Evolutionary conservation across 768 basidiomycete genomes (phyloP), one percentile per base, ranked within the genome.

Genomic region (Agrocybe pediades): DNA sequence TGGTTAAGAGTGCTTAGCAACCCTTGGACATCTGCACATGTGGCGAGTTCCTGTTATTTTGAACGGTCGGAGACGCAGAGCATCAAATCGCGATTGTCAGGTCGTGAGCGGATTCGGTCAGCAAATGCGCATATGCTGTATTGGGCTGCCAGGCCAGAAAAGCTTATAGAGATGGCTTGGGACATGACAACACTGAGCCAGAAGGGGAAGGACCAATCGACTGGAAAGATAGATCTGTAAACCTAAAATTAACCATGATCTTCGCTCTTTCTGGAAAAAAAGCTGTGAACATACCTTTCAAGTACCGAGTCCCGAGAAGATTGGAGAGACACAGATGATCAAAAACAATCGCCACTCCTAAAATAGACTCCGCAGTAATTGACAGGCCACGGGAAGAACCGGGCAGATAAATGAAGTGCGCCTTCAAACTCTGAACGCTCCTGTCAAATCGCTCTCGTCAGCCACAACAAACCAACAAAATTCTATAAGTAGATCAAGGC

Each of bases 161-260:
- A 46, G 21, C 46, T 46, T 45, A 44, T 24, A 48, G 51, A 54
- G 49, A 47, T 52, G 30, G 54, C 27, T 53, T 52, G 19, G 51
- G 53, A 49, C 52, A 49, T 61, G 54, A 53, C 54, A 58, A 61
- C 60, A 52, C 39, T 49, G 19, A 41, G 39, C 29, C 39, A n/a
- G 23, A 41, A 21, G 50, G 45, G 25, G 23, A 33, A 39, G 48
- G 46, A 54, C 59, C 59, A 60, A 61, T 57, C 55, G 54, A 39
- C 24, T 36, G 56, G 47, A 53, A 39, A 40, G 33, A 21, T 27
- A 59, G 61, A 59, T 62, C 58, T 6, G 41, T 20, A n/a, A 39
- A 19, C 49, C 41, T 49, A 49, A 61, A 62, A 59, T 57, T 58
- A 58, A 57, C 54, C 11, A 56, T 62, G 62, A 64, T 63, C 58